phyloP scores from a whole-genome alignment of 495 filamentous ascomycete genomes.

The Tuber magnatum region DNA sequence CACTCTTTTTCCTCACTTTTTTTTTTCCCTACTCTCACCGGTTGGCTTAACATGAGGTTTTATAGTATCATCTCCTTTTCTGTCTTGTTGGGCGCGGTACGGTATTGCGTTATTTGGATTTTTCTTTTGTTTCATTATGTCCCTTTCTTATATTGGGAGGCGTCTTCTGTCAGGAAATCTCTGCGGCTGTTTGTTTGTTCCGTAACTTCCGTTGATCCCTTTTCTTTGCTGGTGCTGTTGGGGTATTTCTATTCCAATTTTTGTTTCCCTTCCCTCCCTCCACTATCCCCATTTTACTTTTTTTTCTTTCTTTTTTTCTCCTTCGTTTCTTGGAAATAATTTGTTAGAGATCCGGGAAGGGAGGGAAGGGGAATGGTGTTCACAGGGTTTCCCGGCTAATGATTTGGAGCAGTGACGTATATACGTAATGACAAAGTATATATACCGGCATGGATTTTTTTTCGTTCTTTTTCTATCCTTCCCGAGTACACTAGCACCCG shows the following conservation, averaged over 20 bases:
- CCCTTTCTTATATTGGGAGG: constrained; percentile 7
- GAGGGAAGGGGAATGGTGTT: not conserved
- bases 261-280: constrained; percentile 3
- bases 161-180: constrained; percentile 8
- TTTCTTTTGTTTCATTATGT: not conserved
- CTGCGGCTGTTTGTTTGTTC: constrained; percentile 14
- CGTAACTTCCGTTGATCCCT: constrained; percentile 15
- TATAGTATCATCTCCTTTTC: not conserved
- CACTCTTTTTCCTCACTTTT: not conserved
- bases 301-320: constrained; percentile 8
- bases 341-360: constrained; percentile 2
- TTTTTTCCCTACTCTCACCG: not conserved
- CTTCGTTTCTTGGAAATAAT: constrained; percentile 7
- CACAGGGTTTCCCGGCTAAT: constrained; percentile 1
- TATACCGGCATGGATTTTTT: not conserved
- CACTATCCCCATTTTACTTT: constrained; percentile 7
- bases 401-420: constrained; percentile 2
- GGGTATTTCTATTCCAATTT: constrained; percentile 10
- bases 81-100: not conserved
- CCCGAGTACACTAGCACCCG: not conserved
- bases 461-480: not conserved
- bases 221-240: constrained; percentile 2
- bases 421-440: constrained; percentile 6
- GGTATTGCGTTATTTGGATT: not conserved
- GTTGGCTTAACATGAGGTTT: not conserved